These are phyloP conservation scores for Bombardia bombarda DNA, from an alignment of 495 filamentous ascomycete genomes.

Conservation along the genomic window DNA sequence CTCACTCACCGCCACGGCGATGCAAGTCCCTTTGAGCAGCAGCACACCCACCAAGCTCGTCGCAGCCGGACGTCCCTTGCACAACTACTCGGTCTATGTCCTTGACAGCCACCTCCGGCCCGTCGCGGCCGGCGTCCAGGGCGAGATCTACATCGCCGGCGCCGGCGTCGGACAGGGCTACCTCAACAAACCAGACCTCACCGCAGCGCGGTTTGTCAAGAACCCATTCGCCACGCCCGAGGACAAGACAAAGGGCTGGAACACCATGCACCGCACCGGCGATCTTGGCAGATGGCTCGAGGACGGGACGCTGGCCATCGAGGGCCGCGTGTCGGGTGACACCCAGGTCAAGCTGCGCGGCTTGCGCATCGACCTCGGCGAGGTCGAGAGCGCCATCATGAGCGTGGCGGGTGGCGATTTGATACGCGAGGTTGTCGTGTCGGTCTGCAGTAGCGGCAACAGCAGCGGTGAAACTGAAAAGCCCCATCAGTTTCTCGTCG, in stretches of 20 bases:
- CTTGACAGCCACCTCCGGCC: slow-evolving; percentile 33
- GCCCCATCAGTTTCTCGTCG: slow-evolving; percentile 22
- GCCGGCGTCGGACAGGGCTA: slow-evolving; percentile 28
- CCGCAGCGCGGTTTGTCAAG: slow-evolving; percentile 22
- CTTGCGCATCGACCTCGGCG: slow-evolving; percentile 43
- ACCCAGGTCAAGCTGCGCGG: slow-evolving; percentile 47
- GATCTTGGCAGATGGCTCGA: slow-evolving; percentile 25
- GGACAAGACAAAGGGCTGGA: slow-evolving; percentile 23
- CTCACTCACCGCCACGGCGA: background rate
- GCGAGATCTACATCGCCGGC: slow-evolving; percentile 34
- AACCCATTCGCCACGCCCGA: slow-evolving; percentile 19
- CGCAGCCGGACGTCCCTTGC: slow-evolving; percentile 7
- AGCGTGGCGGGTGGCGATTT: background rate
- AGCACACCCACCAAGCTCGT: background rate
- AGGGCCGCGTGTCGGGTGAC: slow-evolving; percentile 36
- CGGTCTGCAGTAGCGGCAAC: slow-evolving; percentile 11
- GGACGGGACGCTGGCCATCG: slow-evolving; percentile 24
- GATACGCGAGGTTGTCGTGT: slow-evolving; percentile 21
- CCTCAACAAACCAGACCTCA: slow-evolving; percentile 16
- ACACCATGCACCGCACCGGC: slow-evolving; percentile 31
- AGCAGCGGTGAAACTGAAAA: too few species aligned
- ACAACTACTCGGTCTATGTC: slow-evolving; percentile 34
- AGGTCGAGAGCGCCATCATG: slow-evolving; percentile 36
- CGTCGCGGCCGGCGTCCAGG: slow-evolving; percentile 25
- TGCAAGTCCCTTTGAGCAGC: background rate